Conservation (phyloP, 352 stramenopile genomes). For the Phytophthora palmivora region DNA sequence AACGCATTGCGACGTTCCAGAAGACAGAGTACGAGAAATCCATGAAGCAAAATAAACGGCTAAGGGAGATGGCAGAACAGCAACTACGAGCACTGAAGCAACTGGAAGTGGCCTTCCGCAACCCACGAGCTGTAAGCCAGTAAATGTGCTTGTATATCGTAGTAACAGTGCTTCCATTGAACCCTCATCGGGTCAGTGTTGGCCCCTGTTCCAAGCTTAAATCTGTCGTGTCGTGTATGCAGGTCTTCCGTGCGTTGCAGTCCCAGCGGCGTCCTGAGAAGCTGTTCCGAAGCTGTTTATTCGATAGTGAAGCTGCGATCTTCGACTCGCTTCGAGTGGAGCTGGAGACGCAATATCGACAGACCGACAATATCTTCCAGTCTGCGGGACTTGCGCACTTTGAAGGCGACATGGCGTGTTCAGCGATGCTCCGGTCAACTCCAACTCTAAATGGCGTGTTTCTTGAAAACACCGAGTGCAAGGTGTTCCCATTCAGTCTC, state of each 20-base stretch:
- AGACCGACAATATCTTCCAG: constrained; percentile 33
- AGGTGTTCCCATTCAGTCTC: constrained; percentile 42
- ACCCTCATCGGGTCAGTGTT: constrained; percentile 8
- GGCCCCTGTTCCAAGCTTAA: constrained; percentile 16
- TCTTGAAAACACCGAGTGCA: constrained; percentile 44
- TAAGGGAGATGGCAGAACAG: constrained; percentile 41
- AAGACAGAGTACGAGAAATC: constrained; percentile 36
- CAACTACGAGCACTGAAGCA: constrained; percentile 44
- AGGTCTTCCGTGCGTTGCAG: constrained; percentile 6
- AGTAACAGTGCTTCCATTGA: constrained; percentile 29
- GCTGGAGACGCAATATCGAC: constrained; percentile 36
- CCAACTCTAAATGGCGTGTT: constrained; percentile 20
- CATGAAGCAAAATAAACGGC: constrained; percentile 42
- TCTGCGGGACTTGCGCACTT: constrained; percentile 30
- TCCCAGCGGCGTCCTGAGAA: constrained; percentile 10
- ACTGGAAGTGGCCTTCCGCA: constrained; percentile 44
- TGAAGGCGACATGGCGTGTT: constrained; percentile 36
- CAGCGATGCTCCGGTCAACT: constrained; percentile 11
- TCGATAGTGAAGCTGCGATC: constrained; percentile 33
- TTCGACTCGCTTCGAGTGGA: constrained; percentile 41
- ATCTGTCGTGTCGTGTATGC: constrained; percentile 3
- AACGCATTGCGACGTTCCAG: constrained; percentile 41
- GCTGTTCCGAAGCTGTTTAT: constrained; percentile 17
- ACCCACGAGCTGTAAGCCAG: constrained; percentile 34
- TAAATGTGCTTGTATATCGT: constrained; percentile 28